Evolutionary conservation across 2,329 filamentous ascomycete species (phyloP), one percentile per base, ranked within the genome.

Genomic region (Hypoxylon sp.): DNA sequence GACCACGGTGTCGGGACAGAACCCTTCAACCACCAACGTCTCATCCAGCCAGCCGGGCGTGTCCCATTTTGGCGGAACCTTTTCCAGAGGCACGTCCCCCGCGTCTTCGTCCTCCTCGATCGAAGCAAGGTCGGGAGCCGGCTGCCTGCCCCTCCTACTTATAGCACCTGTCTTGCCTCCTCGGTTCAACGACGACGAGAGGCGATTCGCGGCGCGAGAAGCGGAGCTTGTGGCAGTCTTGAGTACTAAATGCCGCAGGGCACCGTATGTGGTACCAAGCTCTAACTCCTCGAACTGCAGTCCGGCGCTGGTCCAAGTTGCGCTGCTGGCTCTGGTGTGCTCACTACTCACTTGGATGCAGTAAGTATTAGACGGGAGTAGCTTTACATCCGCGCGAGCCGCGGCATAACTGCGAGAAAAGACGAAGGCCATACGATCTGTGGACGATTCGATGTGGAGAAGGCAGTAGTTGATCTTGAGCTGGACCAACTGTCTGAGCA

Each of bases 1-100:
- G 1, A 70, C 61, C 0, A 72, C 68, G 0, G 76, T 67, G 27
- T 79, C 75, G 0, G 77, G 73, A 45, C 61, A 64, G n/a, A 43
- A 29, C 3, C 51, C 51, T 12, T 54, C 51, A 14, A 54, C 51
- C n/a, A 25, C 21, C 6, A 54, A 14, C 37, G 4, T 54, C 23
- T 54, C n/a, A 37, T 37, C 34, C 14, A 37, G 14, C 34, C 34
- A 37, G 14, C 34, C 34, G 14, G 34, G 34, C 14, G 34, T 16
- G 3, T 37, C 21, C 51, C 51, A 54, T n/a, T 30, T 12, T 19
- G 51, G 51, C 23, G 34, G 5, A n/a, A 16, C n/a, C 3, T 16
- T 16, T 11, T 37, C 34, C 34, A 37, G 14, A 37, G 14, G 34
- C 14, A 37, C 34, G 4, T 32, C 8, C 30, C 14, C 8, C 14